Conservation (phyloP, 306 rosid genomes). For the Cucumis cinereus region DNA sequence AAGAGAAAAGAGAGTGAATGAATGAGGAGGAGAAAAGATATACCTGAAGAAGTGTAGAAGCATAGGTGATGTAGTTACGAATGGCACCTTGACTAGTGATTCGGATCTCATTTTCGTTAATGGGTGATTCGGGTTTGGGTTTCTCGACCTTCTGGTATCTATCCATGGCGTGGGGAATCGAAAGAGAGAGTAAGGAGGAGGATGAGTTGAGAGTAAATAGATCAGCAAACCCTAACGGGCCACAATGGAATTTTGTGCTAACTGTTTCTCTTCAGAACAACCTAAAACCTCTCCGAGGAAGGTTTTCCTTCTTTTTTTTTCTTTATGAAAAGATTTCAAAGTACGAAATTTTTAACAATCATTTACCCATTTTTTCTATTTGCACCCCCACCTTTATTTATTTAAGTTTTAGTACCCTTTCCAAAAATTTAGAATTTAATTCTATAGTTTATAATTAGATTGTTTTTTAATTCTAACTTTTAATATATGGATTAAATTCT, state of each 20-base stretch:
- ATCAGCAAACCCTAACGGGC: slow-evolving; percentile 7
- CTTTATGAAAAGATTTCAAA: not conserved
- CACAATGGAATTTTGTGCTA: not conserved
- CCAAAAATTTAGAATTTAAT: too few species aligned
- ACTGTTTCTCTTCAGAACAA: not conserved
- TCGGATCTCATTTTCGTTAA: slow-evolving; percentile 25
- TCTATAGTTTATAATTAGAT: too few species aligned
- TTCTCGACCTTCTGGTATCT: slow-evolving; percentile 85
- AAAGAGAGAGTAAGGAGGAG: not conserved
- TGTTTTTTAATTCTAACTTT: too few species aligned
- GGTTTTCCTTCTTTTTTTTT: not conserved
- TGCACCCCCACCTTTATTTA: too few species aligned
- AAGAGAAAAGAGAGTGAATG: not conserved
- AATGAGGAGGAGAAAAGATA: not conserved
- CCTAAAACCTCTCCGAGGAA: not conserved
- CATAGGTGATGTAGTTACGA: slow-evolving; percentile 94
- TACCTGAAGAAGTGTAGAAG: slow-evolving; percentile 79
- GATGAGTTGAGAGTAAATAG: not conserved
- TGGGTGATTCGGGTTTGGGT: slow-evolving; percentile 64
- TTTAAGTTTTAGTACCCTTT: too few species aligned
- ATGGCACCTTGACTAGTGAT: slow-evolving; percentile 92
- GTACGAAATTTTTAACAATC: not conserved
- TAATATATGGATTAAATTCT: too few species aligned
- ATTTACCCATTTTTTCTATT: too few species aligned
- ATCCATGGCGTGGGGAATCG: slow-evolving; percentile 36